Evolutionary conservation across 208 protist genomes (phyloP), one percentile per base, ranked within the genome.

Genomic region (Leishmania amazonensis): DNA sequence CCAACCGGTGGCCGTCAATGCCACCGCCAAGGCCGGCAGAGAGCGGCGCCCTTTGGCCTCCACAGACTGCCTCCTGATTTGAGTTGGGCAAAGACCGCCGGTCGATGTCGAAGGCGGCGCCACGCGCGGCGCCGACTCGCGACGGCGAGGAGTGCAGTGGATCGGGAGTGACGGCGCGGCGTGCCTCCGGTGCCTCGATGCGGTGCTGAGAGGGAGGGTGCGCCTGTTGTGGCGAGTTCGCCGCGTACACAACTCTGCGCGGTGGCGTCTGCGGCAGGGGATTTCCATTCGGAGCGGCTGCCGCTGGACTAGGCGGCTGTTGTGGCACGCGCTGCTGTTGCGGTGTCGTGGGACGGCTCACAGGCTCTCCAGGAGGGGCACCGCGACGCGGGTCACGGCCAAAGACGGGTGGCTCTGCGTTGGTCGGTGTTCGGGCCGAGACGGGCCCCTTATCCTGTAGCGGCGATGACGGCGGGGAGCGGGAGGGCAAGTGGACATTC

Each of bases 221-320:
- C 45, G 38, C 82, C 58, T 80, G 82, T 51, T 75, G 78, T 49
- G 82, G 82, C 3, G 82, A 85, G 71, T 85, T 85, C 28, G 82
- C 82, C 24, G 82, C 82, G 54, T 76, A 81, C 35, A 85, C 73
- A 15, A 85, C 82, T 47, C 75, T 85, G 21, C 77, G 76, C 24
- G 49, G 54, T 28, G 82, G 77, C 47, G 53, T 58, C 47, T 80
- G 40, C 0, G 54, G 28, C 9, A 31, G 15, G 19, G 51, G 78
- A 65, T 75, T 70, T 24, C 62, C 71, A n/a, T 54, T 70, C 17
- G 68, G 60, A 17, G 51, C 77, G 9, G 78, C 73, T 45, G 73
- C 28, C 73, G 28, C 82, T 38, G 70, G 45, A 75, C 49, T 81
- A 54, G 54, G 47, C 68, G 31, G 70, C 17, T 57, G 82, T 42